Conservation (phyloP, 2,329 filamentous ascomycete genomes). For the Camillea tinctor region DNA sequence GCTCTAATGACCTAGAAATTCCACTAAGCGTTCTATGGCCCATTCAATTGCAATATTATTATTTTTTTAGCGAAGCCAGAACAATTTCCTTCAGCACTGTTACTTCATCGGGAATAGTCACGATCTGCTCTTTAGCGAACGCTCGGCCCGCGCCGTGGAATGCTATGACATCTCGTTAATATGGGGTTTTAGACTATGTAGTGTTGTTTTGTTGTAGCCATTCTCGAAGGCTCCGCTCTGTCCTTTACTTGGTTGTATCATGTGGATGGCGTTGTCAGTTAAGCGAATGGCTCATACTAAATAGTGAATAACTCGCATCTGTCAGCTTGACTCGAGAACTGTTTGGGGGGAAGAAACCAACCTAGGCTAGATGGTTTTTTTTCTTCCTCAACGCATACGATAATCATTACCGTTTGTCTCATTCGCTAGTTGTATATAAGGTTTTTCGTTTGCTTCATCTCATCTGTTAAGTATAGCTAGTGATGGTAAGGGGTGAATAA, state of each 20-base stretch:
- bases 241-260: too few relatives aligned
- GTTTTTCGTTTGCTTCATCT: neutral
- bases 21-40: neutral
- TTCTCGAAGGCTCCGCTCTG: neutral
- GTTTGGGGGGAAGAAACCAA: neutral
- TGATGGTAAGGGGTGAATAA: neutral
- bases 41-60: neutral
- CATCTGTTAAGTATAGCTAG: neutral
- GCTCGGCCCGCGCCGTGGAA: neutral
- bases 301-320: neutral
- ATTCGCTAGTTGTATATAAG: neutral
- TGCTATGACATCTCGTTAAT: neutral
- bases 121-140: neutral
- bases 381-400: neutral
- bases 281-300: neutral
- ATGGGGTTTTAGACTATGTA: neutral
- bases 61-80: neutral
- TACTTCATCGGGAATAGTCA: neutral
- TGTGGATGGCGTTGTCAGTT: too few relatives aligned
- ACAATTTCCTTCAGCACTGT: neutral
- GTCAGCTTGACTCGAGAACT: neutral
- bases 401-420: neutral
- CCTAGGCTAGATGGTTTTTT: neutral
- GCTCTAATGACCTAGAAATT: neutral
- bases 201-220: neutral